These are phyloP conservation scores for Chlorencoelia australis DNA, from an alignment of 2,329 filamentous ascomycete species.

Conservation along the genomic window DNA sequence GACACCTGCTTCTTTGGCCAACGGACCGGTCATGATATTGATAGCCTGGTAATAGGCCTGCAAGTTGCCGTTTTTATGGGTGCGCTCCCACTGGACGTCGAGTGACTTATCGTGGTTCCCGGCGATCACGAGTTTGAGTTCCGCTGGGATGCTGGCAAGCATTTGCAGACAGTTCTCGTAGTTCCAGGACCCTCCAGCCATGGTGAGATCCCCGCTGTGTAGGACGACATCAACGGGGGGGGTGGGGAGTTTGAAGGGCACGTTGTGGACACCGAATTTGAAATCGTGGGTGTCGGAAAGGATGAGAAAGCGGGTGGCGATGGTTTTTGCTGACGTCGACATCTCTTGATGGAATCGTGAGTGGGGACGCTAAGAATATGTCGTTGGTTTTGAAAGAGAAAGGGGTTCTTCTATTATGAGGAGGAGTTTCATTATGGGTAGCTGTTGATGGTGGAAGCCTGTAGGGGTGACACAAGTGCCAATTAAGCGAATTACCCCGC, in stretches of 20 bases:
- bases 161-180: constrained; percentile 21
- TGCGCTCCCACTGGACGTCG: constrained; percentile 31
- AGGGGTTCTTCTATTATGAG: no score
- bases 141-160: constrained; percentile 33
- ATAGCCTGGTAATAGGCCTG: constrained; percentile 11
- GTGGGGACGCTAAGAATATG: no score
- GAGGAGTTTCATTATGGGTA: no score
- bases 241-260: constrained; percentile 24
- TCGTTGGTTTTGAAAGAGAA: no score
- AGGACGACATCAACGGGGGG: constrained; percentile 27
- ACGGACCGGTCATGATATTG: constrained; percentile 16
- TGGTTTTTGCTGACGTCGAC: no score
- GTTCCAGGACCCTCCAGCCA: constrained; percentile 17
- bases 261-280: constrained; percentile 12
- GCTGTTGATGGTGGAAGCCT: no score
- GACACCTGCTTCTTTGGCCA: constrained; percentile 20
- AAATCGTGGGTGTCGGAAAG: constrained; percentile 25
- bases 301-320: constrained; percentile 21
- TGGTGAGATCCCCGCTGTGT: constrained; percentile 31
- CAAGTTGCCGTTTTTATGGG: constrained; percentile 4
- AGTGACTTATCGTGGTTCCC: constrained; percentile 53
- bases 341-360: no score
- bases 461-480: no score
- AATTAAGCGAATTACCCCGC: no score
- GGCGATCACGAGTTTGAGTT: constrained; percentile 49